A percentile compares a stretch with the other conserved stretches of the same genome.
These are phyloP conservation scores for Monosporozyma unispora DNA, from an alignment of 805 yeast genomes.

Conservation along the genomic window DNA sequence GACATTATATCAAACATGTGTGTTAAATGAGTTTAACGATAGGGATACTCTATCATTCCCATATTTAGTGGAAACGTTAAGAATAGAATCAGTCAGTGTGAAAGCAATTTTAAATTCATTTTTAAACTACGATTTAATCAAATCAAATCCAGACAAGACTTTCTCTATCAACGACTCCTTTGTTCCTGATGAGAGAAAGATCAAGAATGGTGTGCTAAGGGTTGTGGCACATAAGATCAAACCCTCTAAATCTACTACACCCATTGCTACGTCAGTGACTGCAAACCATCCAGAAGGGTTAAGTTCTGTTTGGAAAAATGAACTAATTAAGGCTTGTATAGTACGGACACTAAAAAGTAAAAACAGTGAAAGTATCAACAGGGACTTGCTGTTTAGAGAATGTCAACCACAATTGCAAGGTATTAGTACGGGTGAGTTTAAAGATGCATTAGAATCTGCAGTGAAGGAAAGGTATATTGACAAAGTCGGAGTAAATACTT, in stretches of 20 bases:
- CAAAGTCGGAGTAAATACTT: background rate
- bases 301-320: constrained; percentile 23
- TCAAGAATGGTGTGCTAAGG: constrained; percentile 18
- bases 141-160: constrained; percentile 1
- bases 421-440: constrained; percentile 27
- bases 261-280: background rate
- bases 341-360: constrained; percentile 19
- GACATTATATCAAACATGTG: constrained; percentile 22
- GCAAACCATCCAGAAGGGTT: constrained; percentile 16
- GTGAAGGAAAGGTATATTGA: constrained; percentile 7
- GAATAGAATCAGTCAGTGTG: constrained; percentile 6
- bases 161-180: constrained; percentile 16
- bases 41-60: constrained; percentile 7
- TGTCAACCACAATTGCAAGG: constrained; percentile 16
- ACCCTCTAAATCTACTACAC: background rate
- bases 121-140: constrained; percentile 10
- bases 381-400: constrained; percentile 7
- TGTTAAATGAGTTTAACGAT: constrained; percentile 20
- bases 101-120: constrained; percentile 17
- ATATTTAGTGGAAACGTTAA: constrained; percentile 6
- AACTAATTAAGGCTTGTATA: constrained; percentile 21
- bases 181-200: constrained; percentile 14
- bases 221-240: constrained; percentile 9
- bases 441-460: constrained; percentile 18
- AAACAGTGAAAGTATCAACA: constrained; percentile 6